These are phyloP conservation scores for Ceratonia siliqua DNA, from an alignment of 306 rosid genomes.

Conservation along the genomic window DNA sequence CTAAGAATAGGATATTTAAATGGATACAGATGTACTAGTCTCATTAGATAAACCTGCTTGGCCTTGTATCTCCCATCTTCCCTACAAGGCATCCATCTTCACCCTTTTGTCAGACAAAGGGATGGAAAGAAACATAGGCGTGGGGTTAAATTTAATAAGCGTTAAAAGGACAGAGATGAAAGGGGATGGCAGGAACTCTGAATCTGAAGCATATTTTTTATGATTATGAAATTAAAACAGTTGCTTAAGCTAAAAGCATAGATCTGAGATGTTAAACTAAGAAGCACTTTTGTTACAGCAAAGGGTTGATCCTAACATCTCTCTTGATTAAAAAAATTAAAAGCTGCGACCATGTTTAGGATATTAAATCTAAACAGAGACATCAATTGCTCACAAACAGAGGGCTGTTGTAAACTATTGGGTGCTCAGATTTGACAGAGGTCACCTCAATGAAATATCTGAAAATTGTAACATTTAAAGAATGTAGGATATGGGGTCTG, in stretches of 20 bases:
- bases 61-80: constrained; percentile 34
- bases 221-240: neutral
- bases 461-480: no score
- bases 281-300: constrained; percentile 20
- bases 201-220: constrained; percentile 32
- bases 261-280: constrained; percentile 35
- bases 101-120: constrained; percentile 40
- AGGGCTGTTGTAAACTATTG: constrained; percentile 48
- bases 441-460: constrained; percentile 49
- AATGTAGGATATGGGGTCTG: constrained; percentile 35
- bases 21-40: constrained; percentile 2
- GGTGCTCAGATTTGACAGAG: constrained; percentile 68
- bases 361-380: constrained; percentile 16
- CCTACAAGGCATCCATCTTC: constrained; percentile 23
- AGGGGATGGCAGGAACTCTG: constrained; percentile 25
- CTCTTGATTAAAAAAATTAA: constrained; percentile 16
- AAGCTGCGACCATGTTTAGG: constrained; percentile 17
- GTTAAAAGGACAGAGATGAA: neutral
- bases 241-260: constrained; percentile 30
- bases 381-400: constrained; percentile 37
- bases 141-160: constrained; percentile 18
- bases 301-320: constrained; percentile 23
- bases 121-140: constrained; percentile 35
- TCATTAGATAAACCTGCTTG: neutral
- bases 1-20: neutral